A percentile compares a stretch with the other conserved stretches of the same genome.
Evolutionary conservation across 345 rosid genomes (phyloP).

Genomic region (Bretschneidera sinensis): DNA sequence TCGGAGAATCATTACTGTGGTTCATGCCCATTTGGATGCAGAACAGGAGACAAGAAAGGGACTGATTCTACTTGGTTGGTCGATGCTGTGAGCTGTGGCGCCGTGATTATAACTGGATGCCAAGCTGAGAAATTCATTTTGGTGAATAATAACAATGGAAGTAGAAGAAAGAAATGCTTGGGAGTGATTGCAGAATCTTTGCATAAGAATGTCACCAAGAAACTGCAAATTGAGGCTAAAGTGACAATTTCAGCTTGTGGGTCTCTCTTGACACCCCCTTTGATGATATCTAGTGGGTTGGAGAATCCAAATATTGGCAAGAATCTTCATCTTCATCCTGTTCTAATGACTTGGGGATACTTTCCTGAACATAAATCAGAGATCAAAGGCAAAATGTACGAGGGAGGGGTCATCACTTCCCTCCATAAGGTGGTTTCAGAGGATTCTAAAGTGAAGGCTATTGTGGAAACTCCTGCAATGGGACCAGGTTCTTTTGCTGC

Average conservation of each 20-base stretch:
- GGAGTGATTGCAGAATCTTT: constrained; percentile 46
- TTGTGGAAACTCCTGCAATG: constrained; percentile 48
- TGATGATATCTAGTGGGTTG: constrained; percentile 61
- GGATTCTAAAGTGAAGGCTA: constrained; percentile 38
- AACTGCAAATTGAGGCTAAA: constrained; percentile 53
- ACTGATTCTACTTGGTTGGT: constrained; percentile 61
- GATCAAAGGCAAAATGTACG: constrained; percentile 34
- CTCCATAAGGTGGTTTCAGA: constrained; percentile 36
- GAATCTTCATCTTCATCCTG: constrained; percentile 63
- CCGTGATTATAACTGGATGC: constrained; percentile 54
- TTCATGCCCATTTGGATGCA: constrained; percentile 56
- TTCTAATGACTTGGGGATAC: constrained; percentile 62
- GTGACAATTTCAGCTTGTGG: constrained; percentile 66
- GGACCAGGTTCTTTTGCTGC: constrained; percentile 67
- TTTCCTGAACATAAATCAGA: constrained; percentile 37
- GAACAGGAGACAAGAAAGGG: constrained; percentile 58
- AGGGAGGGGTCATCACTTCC: constrained; percentile 71
- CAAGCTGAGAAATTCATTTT: constrained; percentile 48
- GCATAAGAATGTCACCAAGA: constrained; percentile 31
- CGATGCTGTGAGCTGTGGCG: constrained; percentile 52
- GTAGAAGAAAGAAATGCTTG: constrained; percentile 38
- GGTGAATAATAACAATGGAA: constrained; percentile 17
- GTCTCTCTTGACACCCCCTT: constrained; percentile 56
- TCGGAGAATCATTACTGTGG: constrained; percentile 55
- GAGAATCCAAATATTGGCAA: constrained; percentile 49